Evolutionary conservation across 345 rosid species (phyloP).

Genomic region (Bruguiera parviflora): DNA sequence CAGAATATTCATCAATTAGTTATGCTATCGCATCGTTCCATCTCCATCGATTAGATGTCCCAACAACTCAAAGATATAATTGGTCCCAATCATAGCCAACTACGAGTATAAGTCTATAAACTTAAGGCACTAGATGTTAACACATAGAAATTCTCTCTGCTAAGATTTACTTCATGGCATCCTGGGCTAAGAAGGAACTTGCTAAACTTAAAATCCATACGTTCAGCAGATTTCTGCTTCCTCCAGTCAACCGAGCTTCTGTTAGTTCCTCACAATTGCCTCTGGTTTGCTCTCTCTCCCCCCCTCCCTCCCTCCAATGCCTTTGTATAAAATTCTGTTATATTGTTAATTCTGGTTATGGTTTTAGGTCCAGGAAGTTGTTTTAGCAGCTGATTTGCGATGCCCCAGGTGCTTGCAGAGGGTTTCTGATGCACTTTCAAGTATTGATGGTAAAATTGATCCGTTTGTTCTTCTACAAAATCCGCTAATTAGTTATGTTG

Average conservation of each 20-base stretch:
- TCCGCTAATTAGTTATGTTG: not conserved
- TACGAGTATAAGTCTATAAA: not conserved
- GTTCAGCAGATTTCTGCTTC: not conserved
- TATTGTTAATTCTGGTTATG: not conserved
- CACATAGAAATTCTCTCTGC: not conserved
- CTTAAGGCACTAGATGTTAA: not conserved
- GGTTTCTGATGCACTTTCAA: constrained; percentile 31
- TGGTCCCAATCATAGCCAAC: not conserved
- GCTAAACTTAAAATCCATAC: constrained; percentile 7
- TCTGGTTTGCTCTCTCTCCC: not conserved
- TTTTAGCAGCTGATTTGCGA: constrained; percentile 28
- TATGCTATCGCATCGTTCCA: constrained; percentile 9
- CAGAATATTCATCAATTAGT: not conserved
- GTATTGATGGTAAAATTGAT: constrained; percentile 14
- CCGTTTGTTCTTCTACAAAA: not conserved
- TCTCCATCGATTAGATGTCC: constrained; percentile 17
- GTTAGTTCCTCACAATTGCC: constrained; percentile 2
- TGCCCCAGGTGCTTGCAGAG: constrained; percentile 27
- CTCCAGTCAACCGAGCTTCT: not conserved
- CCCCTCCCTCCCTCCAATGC: not conserved
- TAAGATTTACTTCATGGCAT: not conserved
- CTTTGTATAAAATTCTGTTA: not conserved
- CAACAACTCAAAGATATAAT: constrained; percentile 16
- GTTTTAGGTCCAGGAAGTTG: constrained; percentile 20
- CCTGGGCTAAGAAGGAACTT: constrained; percentile 14